These are phyloP conservation scores for Phytophthora pseudosyringae DNA, from an alignment of 352 stramenopile species.

Conservation along the genomic window DNA sequence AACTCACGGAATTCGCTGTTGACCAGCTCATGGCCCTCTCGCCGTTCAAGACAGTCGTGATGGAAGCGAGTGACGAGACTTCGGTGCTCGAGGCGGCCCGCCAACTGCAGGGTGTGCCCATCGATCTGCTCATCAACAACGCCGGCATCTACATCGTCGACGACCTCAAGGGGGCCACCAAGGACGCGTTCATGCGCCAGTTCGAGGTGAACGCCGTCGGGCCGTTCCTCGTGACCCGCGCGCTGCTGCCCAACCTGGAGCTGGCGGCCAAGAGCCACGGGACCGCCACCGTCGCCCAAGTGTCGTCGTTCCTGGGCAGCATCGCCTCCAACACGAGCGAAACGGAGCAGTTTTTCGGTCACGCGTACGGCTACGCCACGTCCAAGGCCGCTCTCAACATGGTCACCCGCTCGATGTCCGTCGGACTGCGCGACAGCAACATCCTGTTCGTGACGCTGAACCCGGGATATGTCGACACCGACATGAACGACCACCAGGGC, in stretches of 20 bases:
- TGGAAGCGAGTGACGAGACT: slow-evolving; percentile 52
- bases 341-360: slow-evolving; percentile 16
- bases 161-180: slow-evolving; percentile 38
- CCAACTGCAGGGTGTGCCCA: slow-evolving; percentile 45
- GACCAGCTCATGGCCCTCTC: slow-evolving; percentile 30
- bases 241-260: slow-evolving; percentile 50
- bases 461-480: slow-evolving; percentile 47
- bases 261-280: slow-evolving; percentile 38
- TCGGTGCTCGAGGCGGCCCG: slow-evolving; percentile 48
- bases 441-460: slow-evolving; percentile 43
- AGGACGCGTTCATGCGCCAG: slow-evolving; percentile 51
- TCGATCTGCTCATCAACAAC: slow-evolving; percentile 73
- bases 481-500: slow-evolving; percentile 39
- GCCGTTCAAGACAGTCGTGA: slow-evolving; percentile 45
- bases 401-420: slow-evolving; percentile 46
- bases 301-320: slow-evolving; percentile 60
- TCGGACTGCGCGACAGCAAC: slow-evolving; percentile 43
- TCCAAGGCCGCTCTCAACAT: slow-evolving; percentile 23
- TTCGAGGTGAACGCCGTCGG: slow-evolving; percentile 69
- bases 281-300: slow-evolving; percentile 44
- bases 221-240: slow-evolving; percentile 9
- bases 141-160: slow-evolving; percentile 42
- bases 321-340: slow-evolving; percentile 44
- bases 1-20: neutral
- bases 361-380: slow-evolving; percentile 60